Evolutionary conservation across 2,329 filamentous ascomycete genomes (phyloP), one percentile per base, ranked within the genome.

Genomic region (Trichoderma semiorbis): DNA sequence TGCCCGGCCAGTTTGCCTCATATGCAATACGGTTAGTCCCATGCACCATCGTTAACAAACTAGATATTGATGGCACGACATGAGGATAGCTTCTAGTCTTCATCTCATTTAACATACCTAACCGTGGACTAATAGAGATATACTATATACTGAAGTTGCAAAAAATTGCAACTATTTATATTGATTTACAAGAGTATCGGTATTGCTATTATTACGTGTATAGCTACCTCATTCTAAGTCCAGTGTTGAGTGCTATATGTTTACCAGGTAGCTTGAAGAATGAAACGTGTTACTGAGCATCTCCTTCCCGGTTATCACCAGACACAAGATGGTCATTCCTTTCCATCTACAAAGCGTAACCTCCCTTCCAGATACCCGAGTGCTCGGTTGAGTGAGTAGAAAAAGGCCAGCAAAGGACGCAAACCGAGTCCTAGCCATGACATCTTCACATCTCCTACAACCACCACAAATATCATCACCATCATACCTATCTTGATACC

Each of bases 231-330:
- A 39, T 39, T 18, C 18, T 18, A 43, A n/a, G 3, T 39, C 3
- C 16, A 5, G 3, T 39, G 36, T 4, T 11, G 8, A 39, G 11
- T 18, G 24, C 26, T 21, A 18, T 14, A 14, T 24, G 24, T 36
- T n/a, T n/a, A n/a, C n/a, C n/a, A n/a, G n/a, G 24, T 34, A 5
- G 5, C 55, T 18, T 18, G 26, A 32, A 14, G 24, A 5, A 7
- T 32, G 32, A 28, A 47, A 60, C 3, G 64, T 67, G 32, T n/a
- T 5, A 47, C 34, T 47, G 53, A 43, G 39, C 5, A 32, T 43
- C 57, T 50, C 66, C 66, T 62, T 62, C 57, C 36, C 57, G 30
- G 39, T 62, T 53, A 53, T 10, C 57, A 69, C 57, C 57, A 69
- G 28, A 53, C 66, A 53, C 57, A 61, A n/a, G 16, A 69, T 62